These are phyloP conservation scores for Chenopodium album DNA, from an alignment of 148 eudicot species.

Conservation along the genomic window DNA sequence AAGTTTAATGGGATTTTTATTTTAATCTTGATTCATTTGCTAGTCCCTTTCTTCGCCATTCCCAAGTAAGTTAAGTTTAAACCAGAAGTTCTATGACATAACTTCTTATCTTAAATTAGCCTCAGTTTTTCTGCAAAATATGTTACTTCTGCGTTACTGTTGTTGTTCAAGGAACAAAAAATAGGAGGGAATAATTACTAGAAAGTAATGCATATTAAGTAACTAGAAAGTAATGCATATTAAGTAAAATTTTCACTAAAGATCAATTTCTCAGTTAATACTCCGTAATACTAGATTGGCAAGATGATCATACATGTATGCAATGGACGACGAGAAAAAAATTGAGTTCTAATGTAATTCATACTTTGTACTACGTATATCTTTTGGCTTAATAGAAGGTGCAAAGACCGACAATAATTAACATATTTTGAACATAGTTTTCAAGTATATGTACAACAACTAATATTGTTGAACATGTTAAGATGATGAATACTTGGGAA, in stretches of 20 bases:
- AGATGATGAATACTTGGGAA: not conserved
- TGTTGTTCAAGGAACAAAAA: not conserved
- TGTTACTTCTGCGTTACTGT: not conserved
- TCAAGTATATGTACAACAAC: not conserved
- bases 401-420: too few relatives aligned
- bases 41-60: conserved; percentile 12
- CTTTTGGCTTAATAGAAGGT: too few relatives aligned
- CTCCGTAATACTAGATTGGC: too few relatives aligned
- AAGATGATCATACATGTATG: too few relatives aligned
- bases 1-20: not conserved
- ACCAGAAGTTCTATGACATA: not conserved
- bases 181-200: not conserved
- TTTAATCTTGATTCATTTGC: not conserved
- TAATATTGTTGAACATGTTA: not conserved
- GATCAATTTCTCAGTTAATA: too few relatives aligned
- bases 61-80: not conserved
- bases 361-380: too few relatives aligned
- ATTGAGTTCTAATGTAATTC: too few relatives aligned
- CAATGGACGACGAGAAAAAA: too few relatives aligned
- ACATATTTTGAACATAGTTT: too few relatives aligned
- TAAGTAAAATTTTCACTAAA: not conserved
- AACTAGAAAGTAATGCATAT: not conserved
- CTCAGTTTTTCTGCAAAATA: not conserved
- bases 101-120: not conserved
- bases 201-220: not conserved